Conservation (phyloP, 768 basidiomycete species). For the Podaxis pistillaris region DNA sequence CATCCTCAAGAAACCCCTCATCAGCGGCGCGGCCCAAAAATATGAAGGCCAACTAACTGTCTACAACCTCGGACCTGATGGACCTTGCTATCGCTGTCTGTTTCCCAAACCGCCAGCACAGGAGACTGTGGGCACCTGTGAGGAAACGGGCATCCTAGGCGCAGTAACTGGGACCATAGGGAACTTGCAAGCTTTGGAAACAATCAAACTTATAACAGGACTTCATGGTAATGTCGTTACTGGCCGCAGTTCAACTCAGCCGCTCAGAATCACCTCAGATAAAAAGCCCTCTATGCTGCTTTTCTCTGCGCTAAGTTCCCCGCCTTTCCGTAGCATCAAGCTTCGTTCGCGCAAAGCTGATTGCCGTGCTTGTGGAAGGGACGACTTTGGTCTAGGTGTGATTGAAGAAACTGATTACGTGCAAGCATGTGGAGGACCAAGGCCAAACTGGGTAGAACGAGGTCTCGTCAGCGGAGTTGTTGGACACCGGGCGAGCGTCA, state of each 20-base stretch:
- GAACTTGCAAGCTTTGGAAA: slow-evolving; percentile 84
- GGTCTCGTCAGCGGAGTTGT: slow-evolving; percentile 46
- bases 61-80: slow-evolving; percentile 65
- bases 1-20: slow-evolving; percentile 71
- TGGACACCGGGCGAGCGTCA: slow-evolving; percentile 40
- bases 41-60: slow-evolving; percentile 79
- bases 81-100: slow-evolving; percentile 93
- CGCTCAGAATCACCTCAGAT: slow-evolving; percentile 35
- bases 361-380: slow-evolving; percentile 73
- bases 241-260: neutral
- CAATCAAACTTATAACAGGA: slow-evolving; percentile 75
- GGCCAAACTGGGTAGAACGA: slow-evolving; percentile 60
- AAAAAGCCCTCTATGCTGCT: slow-evolving; percentile 63
- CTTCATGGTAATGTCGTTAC: slow-evolving; percentile 48
- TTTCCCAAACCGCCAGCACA: slow-evolving; percentile 79
- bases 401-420: slow-evolving; percentile 62
- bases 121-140: slow-evolving; percentile 71
- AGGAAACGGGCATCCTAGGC: slow-evolving; percentile 86
- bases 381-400: slow-evolving; percentile 13
- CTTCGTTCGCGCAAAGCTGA: slow-evolving; percentile 67
- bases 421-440: slow-evolving; percentile 77
- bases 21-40: slow-evolving; percentile 90
- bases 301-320: slow-evolving; percentile 65
- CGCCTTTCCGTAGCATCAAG: slow-evolving; percentile 82
- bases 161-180: slow-evolving; percentile 89